Conservation (phyloP, 805 yeast species). For the Suhomyces sp. region DNA sequence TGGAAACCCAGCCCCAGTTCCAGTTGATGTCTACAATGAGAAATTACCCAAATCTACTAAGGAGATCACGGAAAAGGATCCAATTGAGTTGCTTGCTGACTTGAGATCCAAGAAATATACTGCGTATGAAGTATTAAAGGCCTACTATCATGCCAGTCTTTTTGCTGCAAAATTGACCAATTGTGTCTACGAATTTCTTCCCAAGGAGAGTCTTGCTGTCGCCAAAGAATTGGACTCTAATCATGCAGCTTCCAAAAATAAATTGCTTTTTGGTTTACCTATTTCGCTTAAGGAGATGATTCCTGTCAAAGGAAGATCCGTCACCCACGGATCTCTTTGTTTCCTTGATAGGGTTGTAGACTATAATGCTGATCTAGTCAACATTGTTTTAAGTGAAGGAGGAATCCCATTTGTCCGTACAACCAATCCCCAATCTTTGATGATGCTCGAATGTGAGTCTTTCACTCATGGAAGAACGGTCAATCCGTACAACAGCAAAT, state of each 20-base stretch:
- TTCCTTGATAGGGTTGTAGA: neutral
- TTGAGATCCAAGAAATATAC: constrained; percentile 11
- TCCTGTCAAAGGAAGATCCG: neutral
- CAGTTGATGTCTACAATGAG: constrained; percentile 13
- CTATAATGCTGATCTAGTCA: constrained; percentile 1
- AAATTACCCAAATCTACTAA: constrained; percentile 12
- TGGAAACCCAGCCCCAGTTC: constrained; percentile 19
- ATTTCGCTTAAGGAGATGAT: neutral
- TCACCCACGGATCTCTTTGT: neutral
- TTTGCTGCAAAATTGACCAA: neutral
- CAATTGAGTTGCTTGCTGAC: constrained; percentile 13
- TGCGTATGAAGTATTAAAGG: constrained; percentile 15
- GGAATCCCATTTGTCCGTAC: neutral
- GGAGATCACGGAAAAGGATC: constrained; percentile 18
- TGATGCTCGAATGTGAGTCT: constrained; percentile 21
- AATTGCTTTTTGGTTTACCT: neutral
- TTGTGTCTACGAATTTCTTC: neutral
- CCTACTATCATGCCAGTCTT: constrained; percentile 19
- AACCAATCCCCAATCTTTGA: constrained; percentile 11
- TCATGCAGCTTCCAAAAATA: neutral
- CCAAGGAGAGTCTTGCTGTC: neutral
- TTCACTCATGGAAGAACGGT: constrained; percentile 19
- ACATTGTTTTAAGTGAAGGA: neutral
- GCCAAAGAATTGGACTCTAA: neutral
- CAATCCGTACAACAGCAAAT: constrained; percentile 19